Percentiles rank a stretch among this genome's conserved stretches.
Evolutionary conservation across 140 eudicot genomes (phyloP).

Genomic region (Bidens hawaiensis): DNA sequence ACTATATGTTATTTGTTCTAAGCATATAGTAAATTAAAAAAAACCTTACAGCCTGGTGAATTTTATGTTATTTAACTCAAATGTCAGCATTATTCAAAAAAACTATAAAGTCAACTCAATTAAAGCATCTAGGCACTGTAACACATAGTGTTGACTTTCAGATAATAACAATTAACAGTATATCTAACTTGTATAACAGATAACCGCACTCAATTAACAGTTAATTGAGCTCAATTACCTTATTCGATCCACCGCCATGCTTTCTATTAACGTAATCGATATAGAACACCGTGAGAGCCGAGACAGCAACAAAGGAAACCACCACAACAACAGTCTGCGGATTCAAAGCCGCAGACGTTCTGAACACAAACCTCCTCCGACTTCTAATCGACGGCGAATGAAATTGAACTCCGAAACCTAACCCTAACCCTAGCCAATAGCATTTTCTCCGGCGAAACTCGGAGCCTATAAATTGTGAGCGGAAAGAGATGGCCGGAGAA

Average conservation of each 20-base stretch:
- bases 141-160: neutral
- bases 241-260: constrained; percentile 11
- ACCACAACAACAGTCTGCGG: constrained; percentile 44
- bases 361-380: constrained; percentile 23
- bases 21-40: too few relatives aligned
- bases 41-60: too few relatives aligned
- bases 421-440: constrained; percentile 32
- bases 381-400: constrained; percentile 17
- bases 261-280: constrained; percentile 30
- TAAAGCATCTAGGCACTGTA: neutral
- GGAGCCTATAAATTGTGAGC: constrained; percentile 15
- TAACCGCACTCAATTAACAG: too few relatives aligned
- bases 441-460: constrained; percentile 43
- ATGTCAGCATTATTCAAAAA: neutral
- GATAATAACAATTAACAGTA: constrained; percentile 6
- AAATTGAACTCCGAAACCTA: constrained; percentile 31
- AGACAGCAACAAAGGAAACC: constrained; percentile 55
- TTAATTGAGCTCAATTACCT: constrained; percentile 29
- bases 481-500: constrained; percentile 27
- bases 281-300: constrained; percentile 55
- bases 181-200: too few relatives aligned
- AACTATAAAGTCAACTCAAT: neutral
- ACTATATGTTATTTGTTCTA: too few relatives aligned
- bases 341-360: constrained; percentile 50
- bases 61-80: too few relatives aligned